Base-by-base conservation (phyloP, 2,329 filamentous ascomycete genomes). In the Ceratocystis harringtonii region DNA sequence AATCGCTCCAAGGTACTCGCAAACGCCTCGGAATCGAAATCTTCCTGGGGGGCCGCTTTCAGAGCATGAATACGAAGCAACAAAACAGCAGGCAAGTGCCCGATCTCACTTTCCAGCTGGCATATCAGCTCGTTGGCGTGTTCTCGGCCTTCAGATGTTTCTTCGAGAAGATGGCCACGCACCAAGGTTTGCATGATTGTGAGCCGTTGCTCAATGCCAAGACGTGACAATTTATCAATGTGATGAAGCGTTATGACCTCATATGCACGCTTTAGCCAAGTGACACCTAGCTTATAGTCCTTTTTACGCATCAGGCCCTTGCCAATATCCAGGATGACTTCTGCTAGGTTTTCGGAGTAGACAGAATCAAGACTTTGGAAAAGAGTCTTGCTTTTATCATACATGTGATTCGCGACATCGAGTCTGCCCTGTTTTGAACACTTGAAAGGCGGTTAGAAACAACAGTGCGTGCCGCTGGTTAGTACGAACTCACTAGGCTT, bases 321-420 rank as follows among this genome's bases (percentile, higher is more conserved):
- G 2, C 90, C 90, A 50, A 95, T 88, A 67, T 87, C 84, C 68
- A 86, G 89, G 6, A 91, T 78, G 1, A 86, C 76, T 69, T 90
- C 85, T 3, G 85, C 81, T 55, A 92, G 74, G 45, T 77, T 78
- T 72, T 92, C 87, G 1, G 80, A 78, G 1, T 79, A 79, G 1
- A 74, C 68, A 0, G 79, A 73, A 55, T 85, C 79, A 1, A 82
- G 72, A 0, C 63, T 70, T 25, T 70, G 71, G 45, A 70, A 73
- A 8, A 75, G 73, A n/a, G 68, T 75, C 70, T 76, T 75, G 1
- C 83, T 74, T 70, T 88, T 88, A 44, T 74, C 74, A 73, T 87
- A 92, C 78, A 94, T 84, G 73, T 90, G 84, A 65, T 95, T 89
- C 32, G 89, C 89, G 61, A 91, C 81, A 66, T 92, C 88, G 15